Evolutionary conservation across 306 rosid genomes (phyloP), one percentile per base, ranked within the genome.

Genomic region (Luffa acutangula): DNA sequence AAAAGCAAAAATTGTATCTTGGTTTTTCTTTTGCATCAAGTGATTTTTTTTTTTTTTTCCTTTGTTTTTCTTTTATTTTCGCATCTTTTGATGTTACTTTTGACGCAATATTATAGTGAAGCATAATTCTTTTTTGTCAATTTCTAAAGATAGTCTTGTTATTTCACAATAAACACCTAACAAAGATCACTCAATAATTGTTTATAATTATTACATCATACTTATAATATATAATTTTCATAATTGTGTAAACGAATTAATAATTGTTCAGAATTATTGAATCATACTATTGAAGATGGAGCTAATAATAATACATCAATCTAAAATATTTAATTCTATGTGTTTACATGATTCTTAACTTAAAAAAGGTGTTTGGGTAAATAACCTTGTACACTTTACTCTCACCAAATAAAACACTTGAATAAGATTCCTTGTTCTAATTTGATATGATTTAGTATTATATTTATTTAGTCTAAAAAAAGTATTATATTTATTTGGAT

Each of bases 1-100:
- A 63, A 66, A 66, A 66, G 51, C 12, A 39, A 15, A 66, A 9
- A 41, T 8, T 41, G 33, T 9, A 18, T 66, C 74, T 66, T 41
- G 74, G 51, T 41, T 66, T 66, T 66, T 41, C 74, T 66, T 66
- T 66, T 66, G 51, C 51, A 66, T 66, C 74, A 66, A 66, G 51
- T 66, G 74, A 66, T 66, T 6, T 9, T 0, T 37, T 37, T 15
- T 36, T 36, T 60, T 3, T 33, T 25, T 25, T 25, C 31, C 15
- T 60, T 60, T 60, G 1, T 33, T 62, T 34, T 63, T 14, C 20
- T 66, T 15, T 66, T 39, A 8, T 66, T 66, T 66, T 66, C 25
- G 49, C 74, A 66, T 66, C 74, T 17, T 39, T 39, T 66, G 74
- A 41, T 66, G 25, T 18, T 39, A 15, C 33, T 66, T 66, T 66